Evolutionary conservation across 2,329 filamentous ascomycete species (phyloP).

Genomic region (Arthrobotrys conoides): DNA sequence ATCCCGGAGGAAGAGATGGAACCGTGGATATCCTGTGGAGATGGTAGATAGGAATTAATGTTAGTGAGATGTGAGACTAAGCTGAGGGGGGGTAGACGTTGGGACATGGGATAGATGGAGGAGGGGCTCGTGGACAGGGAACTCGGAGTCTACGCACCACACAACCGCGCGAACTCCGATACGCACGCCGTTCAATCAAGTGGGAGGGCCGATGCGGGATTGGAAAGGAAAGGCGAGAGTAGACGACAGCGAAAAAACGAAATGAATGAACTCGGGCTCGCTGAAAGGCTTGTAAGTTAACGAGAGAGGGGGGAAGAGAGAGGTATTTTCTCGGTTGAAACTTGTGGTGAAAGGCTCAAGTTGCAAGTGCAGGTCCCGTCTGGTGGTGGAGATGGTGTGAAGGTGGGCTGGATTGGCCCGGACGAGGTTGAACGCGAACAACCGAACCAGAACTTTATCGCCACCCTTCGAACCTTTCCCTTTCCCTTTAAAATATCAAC

Average conservation of each 20-base stretch:
- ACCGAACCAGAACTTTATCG: constrained; percentile 51
- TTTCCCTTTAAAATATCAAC: constrained; percentile 18
- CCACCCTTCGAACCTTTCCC: constrained; percentile 32
- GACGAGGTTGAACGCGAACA: constrained; percentile 40
- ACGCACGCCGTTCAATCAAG: constrained; percentile 37
- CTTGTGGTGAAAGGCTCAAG: constrained; percentile 22
- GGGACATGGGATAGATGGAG: constrained; percentile 19
- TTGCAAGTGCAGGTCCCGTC: constrained; percentile 21
- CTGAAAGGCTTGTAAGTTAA: constrained; percentile 28
- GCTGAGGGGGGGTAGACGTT: constrained; percentile 45
- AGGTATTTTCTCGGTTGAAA: constrained; percentile 7
- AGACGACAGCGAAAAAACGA: constrained; percentile 28
- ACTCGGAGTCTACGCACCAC: constrained; percentile 58
- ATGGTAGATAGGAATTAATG: constrained; percentile 25
- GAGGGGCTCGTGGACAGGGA: constrained; percentile 60
- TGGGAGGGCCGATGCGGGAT: constrained; percentile 56
- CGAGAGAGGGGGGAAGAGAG: constrained; percentile 9
- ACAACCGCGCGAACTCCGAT: constrained; percentile 60
- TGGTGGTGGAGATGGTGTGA: constrained; percentile 26
- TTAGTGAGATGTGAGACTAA: constrained; percentile 21
- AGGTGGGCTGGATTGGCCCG: constrained; percentile 38
- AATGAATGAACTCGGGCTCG: constrained; percentile 41
- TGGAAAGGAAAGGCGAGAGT: constrained; percentile 55
- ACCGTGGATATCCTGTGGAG: constrained; percentile 14
- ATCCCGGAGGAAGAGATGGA: not conserved